Percentiles rank a stretch among this genome's conserved stretches.
These are phyloP conservation scores for Xylaria scruposa DNA, from an alignment of 495 filamentous ascomycete species.

Conservation along the genomic window DNA sequence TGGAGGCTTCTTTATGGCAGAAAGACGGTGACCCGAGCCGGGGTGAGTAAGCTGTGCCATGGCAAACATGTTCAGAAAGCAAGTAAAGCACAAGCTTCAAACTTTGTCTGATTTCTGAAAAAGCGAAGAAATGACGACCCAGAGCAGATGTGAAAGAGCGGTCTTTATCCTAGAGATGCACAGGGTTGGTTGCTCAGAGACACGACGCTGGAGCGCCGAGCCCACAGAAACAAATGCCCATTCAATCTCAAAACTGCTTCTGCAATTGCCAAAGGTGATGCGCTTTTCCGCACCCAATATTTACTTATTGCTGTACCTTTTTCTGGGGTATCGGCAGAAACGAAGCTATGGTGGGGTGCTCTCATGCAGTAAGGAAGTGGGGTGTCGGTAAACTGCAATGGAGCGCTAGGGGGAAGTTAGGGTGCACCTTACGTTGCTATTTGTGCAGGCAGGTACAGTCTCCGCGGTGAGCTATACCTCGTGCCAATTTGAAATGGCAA, in stretches of 20 bases:
- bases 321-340: constrained; percentile 5
- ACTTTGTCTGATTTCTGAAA: neutral
- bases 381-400: neutral
- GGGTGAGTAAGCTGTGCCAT: neutral
- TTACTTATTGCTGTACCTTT: neutral
- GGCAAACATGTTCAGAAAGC: neutral
- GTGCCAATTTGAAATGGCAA: no score
- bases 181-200: neutral
- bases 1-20: neutral
- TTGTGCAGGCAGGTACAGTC: neutral
- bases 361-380: neutral
- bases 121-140: neutral
- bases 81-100: neutral
- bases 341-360: neutral
- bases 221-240: neutral
- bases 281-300: neutral
- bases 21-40: neutral
- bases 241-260: neutral
- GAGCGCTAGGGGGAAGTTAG: neutral
- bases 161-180: neutral
- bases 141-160: neutral
- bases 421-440: no score
- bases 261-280: neutral
- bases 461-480: neutral
- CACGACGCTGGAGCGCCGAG: neutral